Base-by-base conservation (phyloP, 352 stramenopile species). In the Hyaloperonospora arabidopsidis region DNA sequence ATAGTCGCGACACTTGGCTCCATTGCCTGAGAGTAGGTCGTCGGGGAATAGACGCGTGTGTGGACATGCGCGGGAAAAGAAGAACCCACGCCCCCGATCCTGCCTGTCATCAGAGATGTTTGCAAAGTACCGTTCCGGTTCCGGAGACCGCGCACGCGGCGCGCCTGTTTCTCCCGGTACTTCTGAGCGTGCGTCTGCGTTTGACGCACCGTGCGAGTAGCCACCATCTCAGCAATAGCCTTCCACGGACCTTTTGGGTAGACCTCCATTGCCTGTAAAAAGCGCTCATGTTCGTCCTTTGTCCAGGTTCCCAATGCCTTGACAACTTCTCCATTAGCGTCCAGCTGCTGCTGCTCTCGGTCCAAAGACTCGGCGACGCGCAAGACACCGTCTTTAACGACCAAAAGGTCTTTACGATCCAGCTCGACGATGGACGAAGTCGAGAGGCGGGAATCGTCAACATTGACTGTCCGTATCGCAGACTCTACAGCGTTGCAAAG, bases 351-450 rank as follows among this genome's bases (percentile, higher is more conserved):
- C n/a, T 72, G 61, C 17, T 71, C 63, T 2, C 59, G 53, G 51
- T 79, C 71, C 2, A 83, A 53, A 8, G 77, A 84, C 49, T 86
- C 69, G 15, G 77, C 77, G 14, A 87, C 70, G 38, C 76, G 74
- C 45, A 87, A 74, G 22, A 66, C 84, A 48, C 77, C 77, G 49
- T 87, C 74, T 58, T 87, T 84, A 49, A 87, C 71, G 49, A 87
- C 84, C n/a, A 87, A 62, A 34, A 87, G 55, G 35, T 87, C 65
- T 58, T 86, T 87, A n/a, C 55, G 68, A 60, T 87, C 77, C n/a
- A 87, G 55, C 54, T 70, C 63, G 12, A 76, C 64, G 40, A 76
- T 67, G 5, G 62, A 64, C 52, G 23, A 76, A 43, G 32, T 71
- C 28, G 29, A 77, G 57, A 69, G 39, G n/a, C 46, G n/a, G 0